Percentiles rank a stretch among this genome's conserved stretches.
phyloP scores from a whole-genome alignment of 345 rosid genomes.

The Durio zibethinus region DNA sequence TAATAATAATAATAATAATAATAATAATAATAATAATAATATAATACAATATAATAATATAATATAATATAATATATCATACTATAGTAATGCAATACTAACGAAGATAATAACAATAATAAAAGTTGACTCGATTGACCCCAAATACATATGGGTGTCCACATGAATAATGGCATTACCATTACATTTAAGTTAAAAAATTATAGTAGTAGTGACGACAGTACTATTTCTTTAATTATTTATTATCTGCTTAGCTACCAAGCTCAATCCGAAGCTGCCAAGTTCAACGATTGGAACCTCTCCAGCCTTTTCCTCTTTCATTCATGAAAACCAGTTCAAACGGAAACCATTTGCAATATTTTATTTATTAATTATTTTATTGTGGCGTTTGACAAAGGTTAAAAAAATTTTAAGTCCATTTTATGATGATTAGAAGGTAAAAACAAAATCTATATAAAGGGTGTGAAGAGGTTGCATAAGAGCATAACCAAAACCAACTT shows the following conservation, averaged over 20 bases:
- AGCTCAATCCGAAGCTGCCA: background rate
- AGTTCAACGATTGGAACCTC: background rate
- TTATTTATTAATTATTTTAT: background rate
- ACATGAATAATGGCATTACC: too few species aligned
- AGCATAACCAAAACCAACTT: constrained; percentile 31
- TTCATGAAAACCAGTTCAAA: background rate
- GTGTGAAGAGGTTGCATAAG: constrained; percentile 11
- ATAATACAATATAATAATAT: too few species aligned
- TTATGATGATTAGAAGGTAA: constrained; percentile 23
- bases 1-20: too few species aligned
- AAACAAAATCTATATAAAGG: constrained; percentile 58
- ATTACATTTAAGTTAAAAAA: background rate
- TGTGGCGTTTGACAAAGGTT: background rate
- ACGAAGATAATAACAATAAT: too few species aligned
- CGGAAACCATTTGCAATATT: background rate
- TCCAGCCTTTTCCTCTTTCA: background rate
- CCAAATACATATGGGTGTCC: too few species aligned
- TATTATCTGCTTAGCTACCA: constrained; percentile 9
- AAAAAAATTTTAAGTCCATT: background rate
- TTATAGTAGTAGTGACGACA: background rate
- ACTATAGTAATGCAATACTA: too few species aligned
- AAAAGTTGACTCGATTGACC: too few species aligned
- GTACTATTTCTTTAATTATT: background rate
- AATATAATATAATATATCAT: too few species aligned
- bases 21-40: too few species aligned